Evolutionary conservation across 2,329 filamentous ascomycete genomes (phyloP).

Genomic region (Salinomyces thailandicus): DNA sequence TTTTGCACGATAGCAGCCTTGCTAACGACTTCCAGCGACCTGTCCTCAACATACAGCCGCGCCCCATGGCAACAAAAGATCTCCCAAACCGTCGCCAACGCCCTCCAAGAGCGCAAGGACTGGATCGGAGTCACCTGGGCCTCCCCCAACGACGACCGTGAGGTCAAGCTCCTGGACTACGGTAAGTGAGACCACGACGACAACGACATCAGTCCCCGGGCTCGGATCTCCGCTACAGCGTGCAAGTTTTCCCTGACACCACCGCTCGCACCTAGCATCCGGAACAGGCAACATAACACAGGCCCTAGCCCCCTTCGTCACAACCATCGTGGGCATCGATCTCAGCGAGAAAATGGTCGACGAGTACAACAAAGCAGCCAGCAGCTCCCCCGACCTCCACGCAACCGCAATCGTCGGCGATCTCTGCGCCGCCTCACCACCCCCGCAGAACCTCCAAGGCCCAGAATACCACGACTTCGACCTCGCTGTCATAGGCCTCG

Average conservation of each 20-base stretch:
- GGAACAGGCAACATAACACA: constrained; percentile 26
- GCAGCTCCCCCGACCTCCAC: constrained; percentile 13
- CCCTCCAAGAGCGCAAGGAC: constrained; percentile 16
- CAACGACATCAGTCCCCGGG: too few species aligned
- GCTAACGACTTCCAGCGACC: constrained; percentile 21
- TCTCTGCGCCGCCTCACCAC: constrained; percentile 23
- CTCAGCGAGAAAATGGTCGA: constrained; percentile 24
- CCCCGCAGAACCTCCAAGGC: constrained; percentile 14
- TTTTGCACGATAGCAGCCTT: too few species aligned
- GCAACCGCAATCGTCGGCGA: constrained; percentile 26
- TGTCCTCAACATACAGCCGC: constrained; percentile 23
- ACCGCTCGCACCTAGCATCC: constrained; percentile 13
- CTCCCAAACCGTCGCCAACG: constrained; percentile 20
- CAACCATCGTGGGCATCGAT: constrained; percentile 23
- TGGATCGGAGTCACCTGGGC: constrained; percentile 23
- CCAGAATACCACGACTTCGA: constrained; percentile 32
- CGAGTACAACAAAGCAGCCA: constrained; percentile 21
- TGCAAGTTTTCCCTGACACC: too few species aligned
- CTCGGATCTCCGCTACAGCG: too few species aligned
- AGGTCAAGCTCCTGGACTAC: constrained; percentile 24
- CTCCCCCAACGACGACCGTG: constrained; percentile 2
- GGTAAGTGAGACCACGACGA: background rate
- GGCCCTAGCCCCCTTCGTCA: constrained; percentile 22
- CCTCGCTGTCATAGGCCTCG: constrained; percentile 32
- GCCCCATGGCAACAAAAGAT: constrained; percentile 25